Percentiles rank a stretch among this genome's conserved stretches.
Conservation (phyloP, 2,329 filamentous ascomycete species). For the Aureobasidium sp. region DNA sequence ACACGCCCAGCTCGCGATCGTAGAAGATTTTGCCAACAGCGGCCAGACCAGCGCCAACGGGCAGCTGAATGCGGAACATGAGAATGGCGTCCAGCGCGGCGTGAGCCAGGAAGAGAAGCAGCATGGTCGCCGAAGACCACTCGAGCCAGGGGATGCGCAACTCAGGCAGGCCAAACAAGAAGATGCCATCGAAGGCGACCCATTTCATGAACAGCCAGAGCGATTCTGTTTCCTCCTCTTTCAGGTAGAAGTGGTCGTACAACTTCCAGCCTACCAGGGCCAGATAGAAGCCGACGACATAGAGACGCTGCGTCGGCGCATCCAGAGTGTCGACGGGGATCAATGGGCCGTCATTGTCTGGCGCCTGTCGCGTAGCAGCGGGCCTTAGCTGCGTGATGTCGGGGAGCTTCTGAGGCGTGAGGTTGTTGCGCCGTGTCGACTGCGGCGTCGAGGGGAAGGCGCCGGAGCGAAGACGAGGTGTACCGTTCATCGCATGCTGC, state of each 20-base stretch:
- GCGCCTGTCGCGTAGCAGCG: background rate
- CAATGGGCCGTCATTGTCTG: conserved; percentile 48
- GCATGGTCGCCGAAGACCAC: conserved; percentile 69
- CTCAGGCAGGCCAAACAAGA: conserved; percentile 78
- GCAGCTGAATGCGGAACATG: conserved; percentile 85
- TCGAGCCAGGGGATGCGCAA: conserved; percentile 95
- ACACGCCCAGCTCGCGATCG: conserved; percentile 86
- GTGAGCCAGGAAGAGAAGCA: conserved; percentile 65
- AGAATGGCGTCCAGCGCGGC: conserved; percentile 71
- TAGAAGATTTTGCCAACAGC: conserved; percentile 74
- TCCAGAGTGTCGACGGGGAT: conserved; percentile 79
- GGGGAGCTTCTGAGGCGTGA: conserved; percentile 29
- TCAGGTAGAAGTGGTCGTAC: conserved; percentile 74
- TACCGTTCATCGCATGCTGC: conserved; percentile 68
- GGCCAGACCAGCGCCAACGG: conserved; percentile 65
- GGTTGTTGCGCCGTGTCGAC: conserved; percentile 22
- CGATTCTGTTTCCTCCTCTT: conserved; percentile 79
- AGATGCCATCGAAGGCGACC: conserved; percentile 77
- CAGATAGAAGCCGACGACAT: conserved; percentile 72
- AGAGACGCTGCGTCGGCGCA: conserved; percentile 84
- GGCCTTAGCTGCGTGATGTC: conserved; percentile 20
- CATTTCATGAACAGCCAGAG: conserved; percentile 91
- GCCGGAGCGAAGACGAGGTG: conserved; percentile 68
- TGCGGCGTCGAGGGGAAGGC: conserved; percentile 72
- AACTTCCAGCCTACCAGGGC: conserved; percentile 73